These are phyloP conservation scores for Saccharomycopsis hybrid DNA, from an alignment of 1,139 yeast genomes.

Conservation along the genomic window DNA sequence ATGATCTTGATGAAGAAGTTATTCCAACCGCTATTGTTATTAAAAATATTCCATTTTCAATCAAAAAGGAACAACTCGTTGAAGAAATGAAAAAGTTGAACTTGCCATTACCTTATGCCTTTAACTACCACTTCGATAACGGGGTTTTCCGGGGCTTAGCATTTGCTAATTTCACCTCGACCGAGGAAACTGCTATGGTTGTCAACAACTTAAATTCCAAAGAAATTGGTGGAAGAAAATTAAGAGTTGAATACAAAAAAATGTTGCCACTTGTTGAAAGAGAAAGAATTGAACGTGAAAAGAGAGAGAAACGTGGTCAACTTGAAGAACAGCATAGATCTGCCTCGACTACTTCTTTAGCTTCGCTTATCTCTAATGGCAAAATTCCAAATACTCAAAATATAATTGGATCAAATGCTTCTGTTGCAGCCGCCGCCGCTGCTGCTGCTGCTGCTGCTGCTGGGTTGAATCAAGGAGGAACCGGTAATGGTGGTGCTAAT, in stretches of 20 bases:
- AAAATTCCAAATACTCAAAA: background rate
- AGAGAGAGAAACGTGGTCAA: conserved; percentile 91
- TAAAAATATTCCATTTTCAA: conserved; percentile 95
- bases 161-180: conserved; percentile 92
- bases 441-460: background rate
- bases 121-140: conserved; percentile 95
- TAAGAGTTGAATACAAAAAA: conserved; percentile 88
- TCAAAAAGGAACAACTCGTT: conserved; percentile 89
- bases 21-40: conserved; percentile 98
- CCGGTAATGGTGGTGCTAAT: background rate
- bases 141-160: conserved; percentile 99
- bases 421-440: too few species aligned
- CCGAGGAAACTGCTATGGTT: conserved; percentile 88
- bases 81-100: conserved; percentile 88
- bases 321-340: conserved; percentile 91
- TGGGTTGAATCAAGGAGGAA: background rate
- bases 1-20: conserved; percentile 58
- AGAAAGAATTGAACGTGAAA: conserved; percentile 92
- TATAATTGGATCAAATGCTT: background rate
- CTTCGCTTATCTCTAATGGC: conserved; percentile 42
- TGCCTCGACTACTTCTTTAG: conserved; percentile 61
- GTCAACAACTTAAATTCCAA: conserved; percentile 81
- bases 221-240: conserved; percentile 93
- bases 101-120: conserved; percentile 93
- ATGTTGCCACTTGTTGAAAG: conserved; percentile 93